Conservation (phyloP, 2,329 filamentous ascomycete genomes). For the Grosmannia clavigera region DNA sequence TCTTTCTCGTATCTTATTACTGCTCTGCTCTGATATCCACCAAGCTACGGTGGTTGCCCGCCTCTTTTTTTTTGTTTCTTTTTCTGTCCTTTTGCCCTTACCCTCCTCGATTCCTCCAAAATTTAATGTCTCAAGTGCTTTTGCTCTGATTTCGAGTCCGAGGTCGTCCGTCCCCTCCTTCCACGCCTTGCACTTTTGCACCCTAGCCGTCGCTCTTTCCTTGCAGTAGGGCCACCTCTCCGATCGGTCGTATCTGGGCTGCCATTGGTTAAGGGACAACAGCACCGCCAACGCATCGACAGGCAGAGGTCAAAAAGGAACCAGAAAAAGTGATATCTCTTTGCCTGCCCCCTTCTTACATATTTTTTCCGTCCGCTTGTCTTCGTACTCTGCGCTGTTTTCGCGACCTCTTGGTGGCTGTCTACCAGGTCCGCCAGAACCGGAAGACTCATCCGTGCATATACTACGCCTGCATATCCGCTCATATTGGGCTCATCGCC, state of each 20-base stretch:
- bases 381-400: background rate
- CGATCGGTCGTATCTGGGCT: slow-evolving; percentile 9
- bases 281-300: slow-evolving; percentile 16
- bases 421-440: background rate
- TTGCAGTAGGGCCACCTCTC: slow-evolving; percentile 11
- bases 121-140: background rate
- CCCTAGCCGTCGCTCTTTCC: slow-evolving; percentile 8
- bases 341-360: slow-evolving; percentile 4
- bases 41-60: background rate
- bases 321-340: slow-evolving; percentile 1
- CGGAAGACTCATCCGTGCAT: background rate
- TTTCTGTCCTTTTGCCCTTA: background rate
- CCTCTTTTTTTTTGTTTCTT: background rate
- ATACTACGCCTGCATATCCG: background rate
- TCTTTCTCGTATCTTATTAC: background rate
- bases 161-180: background rate
- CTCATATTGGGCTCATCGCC: background rate
- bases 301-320: slow-evolving; percentile 6
- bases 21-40: background rate
- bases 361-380: slow-evolving; percentile 6
- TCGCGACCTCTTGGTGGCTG: background rate
- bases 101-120: background rate
- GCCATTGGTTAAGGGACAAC: slow-evolving; percentile 13
- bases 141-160: background rate
- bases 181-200: background rate